Evolutionary conservation across 371 early-diverging fungal genomes (phyloP).

Genomic region (Circinella umbellata): DNA sequence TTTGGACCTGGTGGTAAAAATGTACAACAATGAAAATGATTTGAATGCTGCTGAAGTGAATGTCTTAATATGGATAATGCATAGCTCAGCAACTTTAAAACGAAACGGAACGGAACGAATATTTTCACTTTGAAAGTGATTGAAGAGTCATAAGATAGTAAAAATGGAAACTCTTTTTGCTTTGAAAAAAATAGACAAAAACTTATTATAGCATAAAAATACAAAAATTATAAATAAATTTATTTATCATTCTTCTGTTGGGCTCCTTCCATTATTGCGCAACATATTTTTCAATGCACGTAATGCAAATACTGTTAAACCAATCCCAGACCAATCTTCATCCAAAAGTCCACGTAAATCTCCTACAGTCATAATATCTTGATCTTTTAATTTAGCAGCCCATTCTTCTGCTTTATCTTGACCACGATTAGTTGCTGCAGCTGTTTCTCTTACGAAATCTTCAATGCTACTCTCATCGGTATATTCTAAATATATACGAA

Average conservation of each 20-base stretch:
- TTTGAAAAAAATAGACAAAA: no score
- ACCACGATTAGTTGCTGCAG: constrained; percentile 67
- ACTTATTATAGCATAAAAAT: no score
- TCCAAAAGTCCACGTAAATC: constrained; percentile 80
- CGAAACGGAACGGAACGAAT: no score
- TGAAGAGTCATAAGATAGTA: no score
- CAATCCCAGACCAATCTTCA: constrained; percentile 80
- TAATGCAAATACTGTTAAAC: constrained; percentile 87
- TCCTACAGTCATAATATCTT: constrained; percentile 88
- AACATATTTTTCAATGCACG: constrained; percentile 85
- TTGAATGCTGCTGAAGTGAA: no score
- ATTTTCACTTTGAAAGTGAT: no score
- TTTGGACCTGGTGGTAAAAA: no score
- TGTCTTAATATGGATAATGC: no score
- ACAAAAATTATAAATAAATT: no score
- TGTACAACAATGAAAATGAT: no score
- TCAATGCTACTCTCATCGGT: constrained; percentile 69
- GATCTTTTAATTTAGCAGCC: constrained; percentile 69
- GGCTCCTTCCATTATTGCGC: not conserved
- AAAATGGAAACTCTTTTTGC: no score
- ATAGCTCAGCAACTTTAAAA: no score
- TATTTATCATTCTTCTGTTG: not conserved
- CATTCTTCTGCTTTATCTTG: constrained; percentile 80
- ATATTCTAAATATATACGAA: constrained; percentile 51
- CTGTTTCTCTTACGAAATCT: constrained; percentile 74